Conservation (phyloP, 805 yeast species). For the Cyberlindnera euphorbiae region DNA sequence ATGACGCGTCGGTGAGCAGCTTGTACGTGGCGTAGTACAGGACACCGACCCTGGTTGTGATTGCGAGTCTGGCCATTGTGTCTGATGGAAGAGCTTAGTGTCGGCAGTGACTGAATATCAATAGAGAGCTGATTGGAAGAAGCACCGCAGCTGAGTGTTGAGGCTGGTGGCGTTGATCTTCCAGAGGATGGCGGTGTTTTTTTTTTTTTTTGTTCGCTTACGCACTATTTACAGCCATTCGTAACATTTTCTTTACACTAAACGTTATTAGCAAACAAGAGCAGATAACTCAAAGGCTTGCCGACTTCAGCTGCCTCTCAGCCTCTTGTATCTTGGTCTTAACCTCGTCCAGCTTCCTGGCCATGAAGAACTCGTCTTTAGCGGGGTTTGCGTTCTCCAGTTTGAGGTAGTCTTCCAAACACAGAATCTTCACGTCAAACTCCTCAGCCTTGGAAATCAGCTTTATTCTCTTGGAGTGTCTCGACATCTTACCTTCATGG, state of each 20-base stretch:
- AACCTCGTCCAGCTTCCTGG: conserved; percentile 17
- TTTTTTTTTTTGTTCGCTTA: no score
- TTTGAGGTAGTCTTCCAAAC: conserved; percentile 24
- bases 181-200: no score
- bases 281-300: no score
- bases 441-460: conserved; percentile 12
- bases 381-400: conserved; percentile 1
- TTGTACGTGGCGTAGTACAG: conserved; percentile 4
- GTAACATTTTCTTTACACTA: no score
- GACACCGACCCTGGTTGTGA: not conserved
- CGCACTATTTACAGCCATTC: no score
- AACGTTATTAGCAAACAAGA: no score
- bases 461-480: conserved; percentile 25
- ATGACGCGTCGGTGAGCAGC: conserved; percentile 5
- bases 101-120: no score
- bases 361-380: conserved; percentile 12
- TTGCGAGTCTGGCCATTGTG: conserved; percentile 3
- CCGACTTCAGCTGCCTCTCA: no score
- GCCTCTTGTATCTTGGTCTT: conserved; percentile 14
- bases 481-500: conserved; percentile 11
- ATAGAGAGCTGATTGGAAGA: no score
- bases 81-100: no score
- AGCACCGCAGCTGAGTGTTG: no score
- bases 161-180: no score
- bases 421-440: conserved; percentile 9